These are phyloP conservation scores for Ophiostoma sp. DNA, from an alignment of 2,329 filamentous ascomycete species.

Conservation along the genomic window DNA sequence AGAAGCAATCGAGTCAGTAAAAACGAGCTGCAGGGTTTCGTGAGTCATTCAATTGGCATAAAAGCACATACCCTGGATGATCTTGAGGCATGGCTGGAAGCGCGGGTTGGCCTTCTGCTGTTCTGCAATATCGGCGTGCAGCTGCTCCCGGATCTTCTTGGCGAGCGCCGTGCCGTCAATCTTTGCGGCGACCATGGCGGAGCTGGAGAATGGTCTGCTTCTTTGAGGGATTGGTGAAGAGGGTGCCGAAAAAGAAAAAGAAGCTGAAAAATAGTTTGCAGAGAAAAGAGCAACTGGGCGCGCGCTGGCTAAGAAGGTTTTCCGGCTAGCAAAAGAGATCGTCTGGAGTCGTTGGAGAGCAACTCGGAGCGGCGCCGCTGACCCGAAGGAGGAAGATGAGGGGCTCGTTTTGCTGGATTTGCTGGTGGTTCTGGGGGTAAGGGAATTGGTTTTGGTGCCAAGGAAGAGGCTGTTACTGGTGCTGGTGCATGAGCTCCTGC, in stretches of 20 bases:
- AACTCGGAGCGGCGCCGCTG: slow-evolving; percentile 23
- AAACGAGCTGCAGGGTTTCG: neutral
- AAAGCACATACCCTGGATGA: slow-evolving; percentile 75
- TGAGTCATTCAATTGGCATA: neutral
- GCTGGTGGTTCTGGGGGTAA: neutral
- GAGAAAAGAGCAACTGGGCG: neutral
- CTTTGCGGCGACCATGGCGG: slow-evolving; percentile 79
- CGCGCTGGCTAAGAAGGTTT: neutral
- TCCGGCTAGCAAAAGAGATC: slow-evolving; percentile 20
- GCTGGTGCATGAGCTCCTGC: neutral
- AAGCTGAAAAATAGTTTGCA: neutral
- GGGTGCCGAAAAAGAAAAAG: neutral
- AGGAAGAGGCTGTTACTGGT: neutral
- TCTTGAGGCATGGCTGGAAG: slow-evolving; percentile 87
- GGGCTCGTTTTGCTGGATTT: neutral
- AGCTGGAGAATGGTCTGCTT: slow-evolving; percentile 45
- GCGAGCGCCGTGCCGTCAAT: slow-evolving; percentile 97
- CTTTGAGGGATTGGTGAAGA: neutral
- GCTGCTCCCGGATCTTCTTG: slow-evolving; percentile 80
- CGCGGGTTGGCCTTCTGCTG: slow-evolving; percentile 81
- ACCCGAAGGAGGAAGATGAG: neutral
- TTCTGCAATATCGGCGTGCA: slow-evolving; percentile 77
- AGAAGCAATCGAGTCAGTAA: slow-evolving; percentile 25
- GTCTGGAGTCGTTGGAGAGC: neutral
- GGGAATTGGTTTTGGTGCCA: slow-evolving; percentile 7